These are phyloP conservation scores for Paracoccidioides brasiliensis DNA, from an alignment of 2,329 filamentous ascomycete genomes.

Conservation along the genomic window DNA sequence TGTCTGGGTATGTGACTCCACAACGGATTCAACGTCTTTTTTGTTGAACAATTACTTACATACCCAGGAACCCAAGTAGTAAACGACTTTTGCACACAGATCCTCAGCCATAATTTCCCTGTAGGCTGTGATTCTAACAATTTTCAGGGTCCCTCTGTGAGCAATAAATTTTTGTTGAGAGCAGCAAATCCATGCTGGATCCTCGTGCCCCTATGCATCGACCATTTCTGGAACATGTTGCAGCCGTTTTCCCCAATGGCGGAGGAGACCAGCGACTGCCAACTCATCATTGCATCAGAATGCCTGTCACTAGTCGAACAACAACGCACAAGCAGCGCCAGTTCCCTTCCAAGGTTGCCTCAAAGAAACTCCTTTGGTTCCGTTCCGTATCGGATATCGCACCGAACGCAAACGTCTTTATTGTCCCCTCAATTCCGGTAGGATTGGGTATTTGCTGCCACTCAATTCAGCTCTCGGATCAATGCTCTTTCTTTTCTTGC, in stretches of 20 bases:
- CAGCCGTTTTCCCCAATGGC: conserved; percentile 36
- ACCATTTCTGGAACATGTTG: conserved; percentile 28
- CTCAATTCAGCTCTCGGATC: background rate
- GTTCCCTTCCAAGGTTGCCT: background rate
- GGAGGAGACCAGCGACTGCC: conserved; percentile 53
- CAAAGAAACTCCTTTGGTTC: background rate
- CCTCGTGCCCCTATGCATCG: conserved; percentile 14
- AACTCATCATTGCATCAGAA: conserved; percentile 64
- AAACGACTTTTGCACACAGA: background rate
- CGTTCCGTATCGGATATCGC: background rate
- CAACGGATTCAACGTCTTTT: background rate
- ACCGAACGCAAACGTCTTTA: too few species aligned
- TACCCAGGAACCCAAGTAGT: background rate
- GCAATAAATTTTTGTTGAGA: background rate
- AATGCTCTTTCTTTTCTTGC: background rate
- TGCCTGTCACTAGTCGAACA: conserved; percentile 20
- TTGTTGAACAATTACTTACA: background rate
- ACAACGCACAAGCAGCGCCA: conserved; percentile 10
- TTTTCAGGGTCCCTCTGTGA: conserved; percentile 1
- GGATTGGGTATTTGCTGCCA: background rate
- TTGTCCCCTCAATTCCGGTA: background rate
- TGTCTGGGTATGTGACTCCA: background rate
- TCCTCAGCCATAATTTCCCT: background rate
- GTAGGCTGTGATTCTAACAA: background rate
- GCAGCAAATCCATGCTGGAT: conserved; percentile 2